Conservation (phyloP, 768 basidiomycete species). For the Phanerochaete carnosa region DNA sequence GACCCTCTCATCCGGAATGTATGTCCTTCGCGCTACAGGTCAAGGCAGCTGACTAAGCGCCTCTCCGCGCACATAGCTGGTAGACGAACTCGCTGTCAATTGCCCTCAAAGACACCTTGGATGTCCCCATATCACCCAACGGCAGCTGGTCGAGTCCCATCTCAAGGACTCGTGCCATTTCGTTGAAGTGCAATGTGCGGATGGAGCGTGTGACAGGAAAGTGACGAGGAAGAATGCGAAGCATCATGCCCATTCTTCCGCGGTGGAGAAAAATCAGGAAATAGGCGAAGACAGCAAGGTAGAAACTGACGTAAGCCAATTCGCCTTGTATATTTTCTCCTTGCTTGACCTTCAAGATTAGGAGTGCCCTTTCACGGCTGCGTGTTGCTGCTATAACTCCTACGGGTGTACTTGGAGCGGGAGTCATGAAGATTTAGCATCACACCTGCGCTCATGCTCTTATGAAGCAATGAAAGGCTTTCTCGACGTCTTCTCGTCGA, state of each 20-base stretch:
- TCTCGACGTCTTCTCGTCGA: conserved; percentile 39
- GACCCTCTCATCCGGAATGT: conserved; percentile 76
- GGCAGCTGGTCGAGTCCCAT: conserved; percentile 64
- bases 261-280: too few species aligned
- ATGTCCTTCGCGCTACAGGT: conserved; percentile 23
- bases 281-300: background rate
- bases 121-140: conserved; percentile 60
- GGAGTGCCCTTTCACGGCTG: conserved; percentile 34
- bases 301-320: background rate
- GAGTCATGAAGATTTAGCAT: conserved; percentile 30
- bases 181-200: conserved; percentile 48
- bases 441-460: conserved; percentile 44
- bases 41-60: conserved; percentile 4
- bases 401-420: conserved; percentile 58
- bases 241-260: conserved; percentile 19
- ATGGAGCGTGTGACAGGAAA: conserved; percentile 40
- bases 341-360: background rate
- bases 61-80: conserved; percentile 46
- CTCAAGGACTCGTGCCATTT: conserved; percentile 60
- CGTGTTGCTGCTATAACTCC: conserved; percentile 43
- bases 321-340: background rate
- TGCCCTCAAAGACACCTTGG: conserved; percentile 61
- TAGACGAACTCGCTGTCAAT: conserved; percentile 76
- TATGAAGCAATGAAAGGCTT: conserved; percentile 64
- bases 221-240: conserved; percentile 44